Evolutionary conservation across 805 yeast species (phyloP).

Genomic region (Teunomyces lycoperdinae): DNA sequence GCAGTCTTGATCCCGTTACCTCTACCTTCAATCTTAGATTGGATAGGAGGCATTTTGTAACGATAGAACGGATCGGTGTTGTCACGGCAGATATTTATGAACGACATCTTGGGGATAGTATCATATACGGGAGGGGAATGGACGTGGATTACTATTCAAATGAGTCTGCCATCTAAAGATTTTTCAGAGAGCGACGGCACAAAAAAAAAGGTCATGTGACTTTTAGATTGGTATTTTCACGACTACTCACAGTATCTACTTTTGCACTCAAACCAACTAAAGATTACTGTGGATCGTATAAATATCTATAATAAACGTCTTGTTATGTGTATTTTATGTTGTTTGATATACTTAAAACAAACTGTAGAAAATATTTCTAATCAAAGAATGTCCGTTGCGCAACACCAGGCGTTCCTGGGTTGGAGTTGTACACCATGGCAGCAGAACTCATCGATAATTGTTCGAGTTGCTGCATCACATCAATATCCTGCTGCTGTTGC

Average conservation of each 20-base stretch:
- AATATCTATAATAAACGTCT: neutral
- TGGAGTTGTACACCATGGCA: slow-evolving; percentile 44
- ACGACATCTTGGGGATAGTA: slow-evolving; percentile 55
- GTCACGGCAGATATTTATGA: slow-evolving; percentile 92
- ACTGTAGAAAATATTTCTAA: neutral
- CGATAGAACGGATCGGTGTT: slow-evolving; percentile 98
- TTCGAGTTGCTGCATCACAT: slow-evolving; percentile 46
- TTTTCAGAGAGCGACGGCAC: neutral
- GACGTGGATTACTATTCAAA: neutral
- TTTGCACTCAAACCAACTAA: neutral
- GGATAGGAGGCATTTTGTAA: slow-evolving; percentile 98
- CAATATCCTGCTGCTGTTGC: slow-evolving; percentile 25
- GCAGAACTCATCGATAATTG: slow-evolving; percentile 46
- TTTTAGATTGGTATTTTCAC: too few relatives aligned
- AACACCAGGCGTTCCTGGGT: slow-evolving; percentile 37
- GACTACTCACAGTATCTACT: too few relatives aligned
- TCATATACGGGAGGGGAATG: neutral
- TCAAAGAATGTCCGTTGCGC: slow-evolving; percentile 1
- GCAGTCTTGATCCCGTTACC: slow-evolving; percentile 99
- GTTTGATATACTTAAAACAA: neutral
- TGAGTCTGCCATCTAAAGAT: slow-evolving; percentile 2
- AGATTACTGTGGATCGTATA: neutral
- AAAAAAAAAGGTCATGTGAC: neutral
- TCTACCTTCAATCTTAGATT: slow-evolving; percentile 95
- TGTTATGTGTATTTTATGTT: neutral